These are phyloP conservation scores for Kwoniella heveanensis DNA, from an alignment of 768 basidiomycete species.

Conservation along the genomic window DNA sequence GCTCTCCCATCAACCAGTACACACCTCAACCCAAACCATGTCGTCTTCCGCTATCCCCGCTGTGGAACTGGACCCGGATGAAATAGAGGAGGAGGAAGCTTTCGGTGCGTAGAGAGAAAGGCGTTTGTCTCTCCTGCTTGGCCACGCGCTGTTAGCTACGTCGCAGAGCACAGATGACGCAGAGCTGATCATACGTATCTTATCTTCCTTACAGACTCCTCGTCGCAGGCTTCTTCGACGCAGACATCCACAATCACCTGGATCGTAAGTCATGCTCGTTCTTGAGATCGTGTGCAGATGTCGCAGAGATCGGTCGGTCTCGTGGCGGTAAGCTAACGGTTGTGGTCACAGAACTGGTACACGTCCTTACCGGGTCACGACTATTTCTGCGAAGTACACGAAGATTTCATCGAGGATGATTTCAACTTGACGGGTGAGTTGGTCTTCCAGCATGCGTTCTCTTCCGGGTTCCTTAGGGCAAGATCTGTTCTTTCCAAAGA, in stretches of 20 bases:
- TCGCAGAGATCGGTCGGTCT: too few species aligned
- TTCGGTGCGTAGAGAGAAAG: constrained; percentile 42
- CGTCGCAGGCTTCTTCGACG: constrained; percentile 51
- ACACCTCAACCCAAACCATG: constrained; percentile 3
- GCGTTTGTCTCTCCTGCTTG: too few species aligned
- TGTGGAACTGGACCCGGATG: constrained; percentile 34
- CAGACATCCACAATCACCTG: constrained; percentile 56
- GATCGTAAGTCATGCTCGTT: constrained; percentile 47
- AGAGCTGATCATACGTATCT: too few species aligned
- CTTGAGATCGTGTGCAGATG: too few species aligned
- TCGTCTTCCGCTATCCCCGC: constrained; percentile 21
- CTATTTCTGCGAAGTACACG: constrained; percentile 95
- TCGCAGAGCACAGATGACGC: too few species aligned
- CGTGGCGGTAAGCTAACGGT: too few species aligned
- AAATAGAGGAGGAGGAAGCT: constrained; percentile 37
- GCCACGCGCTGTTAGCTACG: too few species aligned
- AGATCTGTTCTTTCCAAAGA: too few species aligned
- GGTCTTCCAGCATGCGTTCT: not conserved
- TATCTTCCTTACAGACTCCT: constrained; percentile 43
- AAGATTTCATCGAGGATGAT: constrained; percentile 99
- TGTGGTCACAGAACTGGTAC: constrained; percentile 52
- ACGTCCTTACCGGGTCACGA: constrained; percentile 65
- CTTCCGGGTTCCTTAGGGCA: not conserved
- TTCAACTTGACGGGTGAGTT: constrained; percentile 88
- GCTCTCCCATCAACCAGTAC: too few species aligned